These are phyloP conservation scores for Citrus mangshanensis DNA, from an alignment of 345 rosid species.

Conservation along the genomic window DNA sequence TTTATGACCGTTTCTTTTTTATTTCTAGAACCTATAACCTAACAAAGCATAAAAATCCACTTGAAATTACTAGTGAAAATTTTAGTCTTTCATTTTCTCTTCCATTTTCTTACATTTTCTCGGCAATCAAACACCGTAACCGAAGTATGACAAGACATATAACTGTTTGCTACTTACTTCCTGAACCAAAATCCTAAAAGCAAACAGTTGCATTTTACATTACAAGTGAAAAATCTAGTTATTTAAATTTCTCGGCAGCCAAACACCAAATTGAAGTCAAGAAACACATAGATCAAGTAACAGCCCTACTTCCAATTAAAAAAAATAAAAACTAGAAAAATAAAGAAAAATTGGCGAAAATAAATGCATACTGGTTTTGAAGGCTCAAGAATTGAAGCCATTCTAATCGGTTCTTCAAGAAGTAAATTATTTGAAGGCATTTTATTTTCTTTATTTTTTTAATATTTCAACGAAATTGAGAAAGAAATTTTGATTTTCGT, in stretches of 20 bases:
- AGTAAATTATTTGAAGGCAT: conserved; percentile 45
- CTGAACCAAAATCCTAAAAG: not conserved
- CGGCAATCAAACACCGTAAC: conserved; percentile 3
- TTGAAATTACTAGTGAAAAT: not conserved
- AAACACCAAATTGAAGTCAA: conserved; percentile 1
- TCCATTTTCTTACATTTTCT: conserved; percentile 4
- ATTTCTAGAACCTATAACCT: not conserved
- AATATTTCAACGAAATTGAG: not conserved
- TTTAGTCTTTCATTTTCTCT: not conserved
- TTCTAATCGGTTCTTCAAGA: conserved; percentile 59
- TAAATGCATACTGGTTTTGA: conserved; percentile 44
- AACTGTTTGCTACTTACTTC: not conserved
- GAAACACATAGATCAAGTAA: not conserved
- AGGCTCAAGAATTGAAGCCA: conserved; percentile 71
- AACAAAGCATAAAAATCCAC: not conserved
- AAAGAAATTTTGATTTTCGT: not conserved
- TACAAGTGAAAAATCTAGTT: not conserved
- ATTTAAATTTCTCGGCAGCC: not conserved
- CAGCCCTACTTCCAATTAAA: not conserved
- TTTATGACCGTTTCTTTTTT: not conserved
- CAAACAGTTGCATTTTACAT: not conserved
- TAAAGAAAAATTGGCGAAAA: not conserved
- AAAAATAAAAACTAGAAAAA: not conserved
- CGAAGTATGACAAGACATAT: too few species aligned
- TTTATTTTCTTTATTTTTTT: not conserved